Evolutionary conservation across 345 rosid species (phyloP).

Genomic region (Sonneratia alba): DNA sequence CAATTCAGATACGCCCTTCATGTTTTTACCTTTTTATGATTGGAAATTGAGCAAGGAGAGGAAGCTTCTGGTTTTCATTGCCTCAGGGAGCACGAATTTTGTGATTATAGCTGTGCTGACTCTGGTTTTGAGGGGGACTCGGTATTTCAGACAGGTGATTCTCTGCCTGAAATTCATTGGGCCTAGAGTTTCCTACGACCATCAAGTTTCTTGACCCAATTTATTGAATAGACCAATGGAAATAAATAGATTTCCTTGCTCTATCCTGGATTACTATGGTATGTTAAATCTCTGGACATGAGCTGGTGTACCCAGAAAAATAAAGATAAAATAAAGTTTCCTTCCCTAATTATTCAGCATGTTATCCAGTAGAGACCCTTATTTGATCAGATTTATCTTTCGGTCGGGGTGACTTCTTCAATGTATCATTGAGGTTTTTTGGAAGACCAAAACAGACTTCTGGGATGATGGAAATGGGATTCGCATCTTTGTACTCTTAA

Average conservation of each 20-base stretch:
- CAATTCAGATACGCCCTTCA: neutral
- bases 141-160: slow-evolving; percentile 82
- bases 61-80: slow-evolving; percentile 1
- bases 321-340: too few species aligned
- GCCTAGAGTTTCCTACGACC: neutral
- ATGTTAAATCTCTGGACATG: too few species aligned
- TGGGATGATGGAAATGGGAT: neutral
- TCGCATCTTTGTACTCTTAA: neutral
- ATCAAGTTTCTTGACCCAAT: neutral
- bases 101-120: slow-evolving; percentile 69
- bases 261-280: too few species aligned
- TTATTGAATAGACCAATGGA: neutral
- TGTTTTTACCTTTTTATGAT: neutral
- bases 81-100: slow-evolving; percentile 82
- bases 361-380: neutral
- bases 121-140: slow-evolving; percentile 58
- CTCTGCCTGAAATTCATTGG: neutral
- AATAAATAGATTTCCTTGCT: too few species aligned
- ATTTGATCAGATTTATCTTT: neutral
- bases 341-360: neutral
- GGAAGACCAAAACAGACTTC: neutral
- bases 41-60: neutral
- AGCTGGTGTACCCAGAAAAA: too few species aligned
- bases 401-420: neutral
- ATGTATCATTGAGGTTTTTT: neutral